Base-by-base conservation (phyloP, 345 rosid genomes). In the Combretum micranthum region DNA sequence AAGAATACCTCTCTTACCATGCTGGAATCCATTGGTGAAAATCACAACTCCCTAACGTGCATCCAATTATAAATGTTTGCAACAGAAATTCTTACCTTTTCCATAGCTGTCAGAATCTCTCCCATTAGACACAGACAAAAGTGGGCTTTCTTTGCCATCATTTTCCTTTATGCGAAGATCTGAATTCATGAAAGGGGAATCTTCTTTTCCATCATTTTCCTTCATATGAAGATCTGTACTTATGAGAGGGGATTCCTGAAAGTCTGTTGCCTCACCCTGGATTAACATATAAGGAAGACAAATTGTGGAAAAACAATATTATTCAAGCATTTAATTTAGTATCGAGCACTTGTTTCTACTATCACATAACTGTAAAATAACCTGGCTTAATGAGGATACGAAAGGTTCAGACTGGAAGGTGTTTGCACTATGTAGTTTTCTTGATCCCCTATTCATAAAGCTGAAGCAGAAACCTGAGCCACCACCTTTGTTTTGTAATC, bases 51-150 rank as follows among this genome's bases (percentile, higher is more conserved):
- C 10, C 1, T 32, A 7, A 32, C 9, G 39, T 32, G 39, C 39
- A 32, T 32, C 39, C 9, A 32, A 4, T 5, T 32, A 32, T 32
- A 32, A 5, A 32, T 32, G 7, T 11, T 67, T 56, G 56, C 45
- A 57, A 69, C n/a, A 59, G 49, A 71, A 54, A 44, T 78, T 77
- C 23, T 73, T 81, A 69, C 68, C 81, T 23, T 82, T 90, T 61
- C 56, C 75, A 56, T 66, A 66, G 64, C 80, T 77, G 60, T 67
- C 77, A 50, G 81, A 70, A 60, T 63, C 71, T 52, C 50, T 66
- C 70, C 79, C 85, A 53, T 79, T 85, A 59, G 82, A 76, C 21
- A 75, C 76, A 32, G 81, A 72, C 61, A 69, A 74, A 59, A 75
- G 53, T 47, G 69, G 75, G 57, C 64, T 52, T 52, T 59, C 66